Conservation (phyloP, 2,329 filamentous ascomycete species). For the Blumeria hordei region DNA sequence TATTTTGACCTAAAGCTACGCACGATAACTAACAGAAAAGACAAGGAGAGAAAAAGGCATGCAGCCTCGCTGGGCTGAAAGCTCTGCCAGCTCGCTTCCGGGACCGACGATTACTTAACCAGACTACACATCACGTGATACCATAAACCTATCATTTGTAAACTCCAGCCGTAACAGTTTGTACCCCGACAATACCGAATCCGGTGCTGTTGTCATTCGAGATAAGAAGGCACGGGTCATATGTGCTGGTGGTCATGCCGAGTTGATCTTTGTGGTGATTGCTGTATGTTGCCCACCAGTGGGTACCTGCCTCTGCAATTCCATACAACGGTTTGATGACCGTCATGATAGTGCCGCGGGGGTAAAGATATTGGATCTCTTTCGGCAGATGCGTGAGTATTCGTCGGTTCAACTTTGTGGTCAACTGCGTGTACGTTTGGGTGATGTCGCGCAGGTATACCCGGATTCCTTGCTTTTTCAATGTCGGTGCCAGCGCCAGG, state of each 20-base stretch:
- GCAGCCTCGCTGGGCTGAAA: too few relatives aligned
- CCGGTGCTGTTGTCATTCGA: neutral
- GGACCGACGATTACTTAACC: too few relatives aligned
- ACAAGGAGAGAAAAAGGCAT: too few relatives aligned
- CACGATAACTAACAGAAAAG: too few relatives aligned
- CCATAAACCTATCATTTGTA: too few relatives aligned
- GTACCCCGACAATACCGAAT: neutral
- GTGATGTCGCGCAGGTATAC: neutral
- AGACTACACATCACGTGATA: too few relatives aligned
- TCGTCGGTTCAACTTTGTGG: neutral
- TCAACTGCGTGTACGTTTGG: neutral
- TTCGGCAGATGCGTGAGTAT: neutral
- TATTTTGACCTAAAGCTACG: too few relatives aligned
- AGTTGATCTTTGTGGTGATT: constrained; percentile 1
- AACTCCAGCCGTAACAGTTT: too few relatives aligned
- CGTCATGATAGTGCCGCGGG: neutral
- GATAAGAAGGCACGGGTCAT: neutral
- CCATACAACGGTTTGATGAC: neutral
- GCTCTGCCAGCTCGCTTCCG: too few relatives aligned
- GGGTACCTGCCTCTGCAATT: neutral
- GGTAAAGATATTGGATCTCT: neutral
- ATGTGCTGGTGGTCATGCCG: neutral
- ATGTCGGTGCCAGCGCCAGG: neutral
- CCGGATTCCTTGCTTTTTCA: neutral
- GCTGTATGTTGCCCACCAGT: neutral